Evolutionary conservation across 164 flowering plant genomes (phyloP), one percentile per base, ranked within the genome.

Genomic region (Saururus chinensis): DNA sequence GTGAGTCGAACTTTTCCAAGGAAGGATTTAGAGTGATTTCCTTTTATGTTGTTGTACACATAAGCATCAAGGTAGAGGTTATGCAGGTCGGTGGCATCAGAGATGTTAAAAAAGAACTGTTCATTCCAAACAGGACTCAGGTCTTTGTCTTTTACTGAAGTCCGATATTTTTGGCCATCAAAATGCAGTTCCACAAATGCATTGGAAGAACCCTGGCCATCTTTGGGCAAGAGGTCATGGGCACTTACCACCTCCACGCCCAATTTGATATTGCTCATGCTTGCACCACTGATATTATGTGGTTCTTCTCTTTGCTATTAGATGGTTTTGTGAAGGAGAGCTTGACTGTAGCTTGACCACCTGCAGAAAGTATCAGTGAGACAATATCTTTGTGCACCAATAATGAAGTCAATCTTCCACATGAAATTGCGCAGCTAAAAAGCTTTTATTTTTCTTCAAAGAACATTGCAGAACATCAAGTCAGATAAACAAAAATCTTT

Each of bases 51-150:
- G 57, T 79, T 78, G 70, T 88, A 84, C 54, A 92, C 71, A 62
- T 71, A 74, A 17, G 81, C 95, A 5, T 92, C 95, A 24, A 92
- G 88, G 57, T 71, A 57, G 48, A 83, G 87, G 52, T 73, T 65
- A 40, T 72, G 83, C 60, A 92, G 85, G 68, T 73, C 74, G 53
- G 81, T 62, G 9, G 91, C 90, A 37, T 89, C 88, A 49, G 91
- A 78, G 42, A 92, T 80, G 69, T 87, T 87, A 86, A 92, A 89
- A 78, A 77, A 85, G 65, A 89, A 89, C 72, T 77, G 79, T 74
- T 92, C 98, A 40, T 92, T 80, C 98, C 98, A 92, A 40, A 85
- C 86, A 20, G 98, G 98, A 64, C 80, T 84, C 22, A 89, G 91
- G 76, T 92, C 92, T 66, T 82, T 87, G 19, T 92, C 96, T 72